Evolutionary conservation across 306 rosid genomes (phyloP).

Genomic region (Corylus avellana): DNA sequence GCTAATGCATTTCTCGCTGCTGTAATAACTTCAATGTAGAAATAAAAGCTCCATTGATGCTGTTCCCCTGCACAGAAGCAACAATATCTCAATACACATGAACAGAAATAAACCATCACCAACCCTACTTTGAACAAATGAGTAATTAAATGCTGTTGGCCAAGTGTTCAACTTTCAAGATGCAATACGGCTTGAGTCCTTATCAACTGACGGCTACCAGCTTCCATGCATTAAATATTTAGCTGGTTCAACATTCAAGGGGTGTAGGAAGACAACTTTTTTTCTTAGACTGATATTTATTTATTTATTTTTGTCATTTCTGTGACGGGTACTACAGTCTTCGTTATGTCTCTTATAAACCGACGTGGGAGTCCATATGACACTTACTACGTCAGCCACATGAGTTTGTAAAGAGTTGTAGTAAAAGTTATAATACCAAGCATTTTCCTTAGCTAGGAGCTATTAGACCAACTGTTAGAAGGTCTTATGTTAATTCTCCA

Average conservation of each 20-base stretch:
- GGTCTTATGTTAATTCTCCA: too few species aligned
- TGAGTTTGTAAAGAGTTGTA: too few species aligned
- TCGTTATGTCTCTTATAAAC: too few species aligned
- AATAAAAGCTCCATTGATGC: not conserved
- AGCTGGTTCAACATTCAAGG: not conserved
- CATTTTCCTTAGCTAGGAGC: too few species aligned
- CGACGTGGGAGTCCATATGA: too few species aligned
- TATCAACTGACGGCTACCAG: too few species aligned
- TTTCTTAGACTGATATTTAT: too few species aligned
- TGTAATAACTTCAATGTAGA: not conserved
- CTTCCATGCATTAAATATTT: not conserved
- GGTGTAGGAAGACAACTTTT: not conserved
- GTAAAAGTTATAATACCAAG: too few species aligned
- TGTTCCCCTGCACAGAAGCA: constrained; percentile 4
- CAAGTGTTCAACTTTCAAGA: not conserved
- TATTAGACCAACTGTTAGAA: too few species aligned
- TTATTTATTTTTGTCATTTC: not conserved
- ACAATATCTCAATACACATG: not conserved
- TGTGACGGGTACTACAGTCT: too few species aligned
- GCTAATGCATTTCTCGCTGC: not conserved
- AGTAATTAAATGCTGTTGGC: not conserved
- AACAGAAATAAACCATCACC: not conserved
- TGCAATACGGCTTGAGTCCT: not conserved
- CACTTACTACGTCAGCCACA: too few species aligned
- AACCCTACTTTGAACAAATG: not conserved